Base-by-base conservation (phyloP, 305 asterid genomes). In the Fraxinus baroniana region DNA sequence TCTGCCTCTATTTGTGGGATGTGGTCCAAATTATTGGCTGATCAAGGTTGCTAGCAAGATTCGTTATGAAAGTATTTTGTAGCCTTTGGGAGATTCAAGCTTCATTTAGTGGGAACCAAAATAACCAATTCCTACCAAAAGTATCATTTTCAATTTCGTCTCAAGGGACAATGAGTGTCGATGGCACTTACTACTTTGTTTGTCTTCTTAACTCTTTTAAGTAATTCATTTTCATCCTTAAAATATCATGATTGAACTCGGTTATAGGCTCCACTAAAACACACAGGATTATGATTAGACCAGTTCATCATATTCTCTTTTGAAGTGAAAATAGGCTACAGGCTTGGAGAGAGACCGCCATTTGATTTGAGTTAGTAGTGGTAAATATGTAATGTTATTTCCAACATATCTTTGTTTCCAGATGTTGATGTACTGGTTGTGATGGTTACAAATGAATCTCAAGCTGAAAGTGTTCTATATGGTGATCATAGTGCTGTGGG, bases 361-460 rank as follows among this genome's bases (percentile, higher is more conserved):
- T 79, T 35, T 84, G 76, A 81, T 82, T 41, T 74, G 82, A 75
- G 64, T 49, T 52, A 49, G 49, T 78, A 57, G 22, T 32, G 75
- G 82, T 62, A 74, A 55, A 57, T 78, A 75, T 15, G 64, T 77
- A 41, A 77, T 79, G 78, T 79, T 74, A 36, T 75, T 79, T 77
- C 85, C 91, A 36, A 84, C 87, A 72, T 66, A 71, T 82, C 37
- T 77, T 84, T 78, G 22, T 89, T 81, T 88, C 83, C 90, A 96
- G 99, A 90, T 88, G 98, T 86, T 64, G 97, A 96, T 78, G 89
- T 93, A 74, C 86, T 96, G 88, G 87, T 96, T 77, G 81, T 96
- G 82, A 96, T 96, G 99, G 99, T 96, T 74, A 91, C 99, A 85
- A 96, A 96, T 74, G 99, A 94, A 91, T 86, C 87, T 86, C 99